phyloP scores from a whole-genome alignment of 345 rosid species.

The Viola odorata region DNA sequence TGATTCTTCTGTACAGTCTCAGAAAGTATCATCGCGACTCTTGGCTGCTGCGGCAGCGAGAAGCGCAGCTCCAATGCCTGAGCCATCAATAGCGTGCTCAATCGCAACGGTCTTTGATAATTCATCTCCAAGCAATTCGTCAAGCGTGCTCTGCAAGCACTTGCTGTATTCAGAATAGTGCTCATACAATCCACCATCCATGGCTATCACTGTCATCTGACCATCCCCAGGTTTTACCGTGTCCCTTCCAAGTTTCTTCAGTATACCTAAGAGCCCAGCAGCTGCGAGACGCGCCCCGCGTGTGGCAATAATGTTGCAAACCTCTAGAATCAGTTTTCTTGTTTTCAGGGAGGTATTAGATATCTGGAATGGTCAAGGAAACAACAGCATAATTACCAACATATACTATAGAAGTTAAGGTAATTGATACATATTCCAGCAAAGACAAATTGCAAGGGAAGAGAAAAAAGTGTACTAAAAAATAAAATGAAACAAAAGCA shows the following conservation, averaged over 20 bases:
- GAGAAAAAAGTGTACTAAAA: too few relatives aligned
- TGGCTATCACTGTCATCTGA: conserved; percentile 56
- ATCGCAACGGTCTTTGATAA: conserved; percentile 40
- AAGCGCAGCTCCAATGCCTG: conserved; percentile 76
- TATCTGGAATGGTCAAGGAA: conserved; percentile 33
- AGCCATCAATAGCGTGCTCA: conserved; percentile 60
- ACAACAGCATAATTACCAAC: background rate
- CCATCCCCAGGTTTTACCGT: conserved; percentile 41
- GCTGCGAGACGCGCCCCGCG: conserved; percentile 78
- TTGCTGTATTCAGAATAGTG: conserved; percentile 58
- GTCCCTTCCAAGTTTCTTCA: conserved; percentile 77
- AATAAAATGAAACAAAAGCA: too few relatives aligned
- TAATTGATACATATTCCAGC: background rate
- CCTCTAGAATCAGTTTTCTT: conserved; percentile 52
- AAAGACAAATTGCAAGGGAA: too few relatives aligned
- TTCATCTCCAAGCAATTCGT: conserved; percentile 62
- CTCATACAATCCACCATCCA: conserved; percentile 80
- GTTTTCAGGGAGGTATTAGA: conserved; percentile 44
- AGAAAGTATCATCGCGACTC: conserved; percentile 4
- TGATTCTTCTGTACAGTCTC: background rate
- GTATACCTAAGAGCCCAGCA: conserved; percentile 66
- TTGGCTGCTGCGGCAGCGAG: conserved; percentile 68
- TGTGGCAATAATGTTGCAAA: conserved; percentile 63
- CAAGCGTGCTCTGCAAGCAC: conserved; percentile 51
- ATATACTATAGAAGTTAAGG: background rate